Percentiles rank a stretch among this genome's conserved stretches.
Evolutionary conservation across 2,329 filamentous ascomycete genomes (phyloP).

Genomic region (Aspergillus sp.): DNA sequence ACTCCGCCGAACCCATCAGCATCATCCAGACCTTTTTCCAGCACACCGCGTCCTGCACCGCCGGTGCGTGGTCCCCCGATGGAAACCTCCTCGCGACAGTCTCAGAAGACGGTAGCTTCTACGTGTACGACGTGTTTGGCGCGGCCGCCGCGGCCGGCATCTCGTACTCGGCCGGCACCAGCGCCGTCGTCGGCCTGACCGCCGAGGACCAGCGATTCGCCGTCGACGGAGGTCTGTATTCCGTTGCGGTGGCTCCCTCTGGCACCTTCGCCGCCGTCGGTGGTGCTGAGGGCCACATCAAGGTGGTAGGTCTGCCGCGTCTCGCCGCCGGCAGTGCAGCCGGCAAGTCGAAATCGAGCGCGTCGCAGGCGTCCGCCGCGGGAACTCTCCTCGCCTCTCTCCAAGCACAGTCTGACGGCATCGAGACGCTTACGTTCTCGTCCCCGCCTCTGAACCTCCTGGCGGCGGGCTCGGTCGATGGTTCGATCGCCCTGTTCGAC

Average conservation of each 20-base stretch:
- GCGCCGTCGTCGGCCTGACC: constrained; percentile 74
- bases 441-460: constrained; percentile 61
- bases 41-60: constrained; percentile 82
- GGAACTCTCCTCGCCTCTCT: constrained; percentile 79
- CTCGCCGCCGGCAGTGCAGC: constrained; percentile 43
- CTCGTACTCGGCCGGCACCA: constrained; percentile 54
- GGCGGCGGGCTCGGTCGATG: constrained; percentile 64
- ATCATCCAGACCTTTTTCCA: constrained; percentile 92
- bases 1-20: constrained; percentile 63
- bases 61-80: constrained; percentile 86
- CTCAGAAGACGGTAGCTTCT: constrained; percentile 81
- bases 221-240: constrained; percentile 88
- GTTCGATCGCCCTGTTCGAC: constrained; percentile 80
- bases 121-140: constrained; percentile 91
- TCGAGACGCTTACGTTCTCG: constrained; percentile 72
- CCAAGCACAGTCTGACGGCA: constrained; percentile 72
- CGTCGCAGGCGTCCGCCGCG: constrained; percentile 45
- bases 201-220: constrained; percentile 83
- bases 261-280: constrained; percentile 80
- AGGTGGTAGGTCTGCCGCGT: constrained; percentile 79
- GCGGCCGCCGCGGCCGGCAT: constrained; percentile 67
- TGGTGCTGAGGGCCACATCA: constrained; percentile 82
- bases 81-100: constrained; percentile 85
- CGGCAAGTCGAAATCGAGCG: constrained; percentile 47
- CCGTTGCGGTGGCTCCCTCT: constrained; percentile 76